Base-by-base conservation (phyloP, 2,329 filamentous ascomycete genomes). In the Paradendryphiella salina region DNA sequence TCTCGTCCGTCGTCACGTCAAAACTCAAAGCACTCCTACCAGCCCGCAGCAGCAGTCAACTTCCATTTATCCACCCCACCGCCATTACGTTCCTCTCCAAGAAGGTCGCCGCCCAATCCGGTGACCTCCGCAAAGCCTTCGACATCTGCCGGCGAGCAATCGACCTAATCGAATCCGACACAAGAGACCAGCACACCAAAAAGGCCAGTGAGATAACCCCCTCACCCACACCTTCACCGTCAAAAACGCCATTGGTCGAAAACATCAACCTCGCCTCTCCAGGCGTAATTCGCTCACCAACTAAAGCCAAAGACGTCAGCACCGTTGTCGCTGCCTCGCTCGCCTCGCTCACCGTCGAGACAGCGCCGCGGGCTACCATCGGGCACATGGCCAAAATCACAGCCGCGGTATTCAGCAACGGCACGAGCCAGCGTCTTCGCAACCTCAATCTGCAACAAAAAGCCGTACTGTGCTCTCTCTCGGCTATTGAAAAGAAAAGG, bases 401-500 rank as follows among this genome's bases (percentile, higher is more conserved):
- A 0, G 85, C 92, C 0, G 85, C 90, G 3, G 89, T 90, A 1
- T 96, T 99, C 73, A 90, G 89, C 70, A 93, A 96, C 63, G 92
- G 92, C 29, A 88, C 91, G 1, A 84, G 81, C 10, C 90, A 96
- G 63, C 85, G 94, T 50, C 83, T 99, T 11, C 87, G 89, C 72
- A 85, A 86, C 4, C 83, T 99, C 49, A 99, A 97, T 70, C 81
- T 99, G 2, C 95, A 99, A 70, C 94, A 99, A 73, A 97, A 96
- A 73, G 94, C 93, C 3, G 91, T 93, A 0, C 80, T 99, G 8
- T 99, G 94, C 75, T 85, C 93, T 0, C 80, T 99, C 11, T 82
- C 93, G 32, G 90, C 90, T 2, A 84, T 94, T n/a, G 92, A 96
- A 71, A 89, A 88, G 63, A 85, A 85, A 56, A 87, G 83, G 60